Percentiles rank a stretch among this genome's conserved stretches.
Conservation (phyloP, 139 green algal species). For the Chlorella sp. region DNA sequence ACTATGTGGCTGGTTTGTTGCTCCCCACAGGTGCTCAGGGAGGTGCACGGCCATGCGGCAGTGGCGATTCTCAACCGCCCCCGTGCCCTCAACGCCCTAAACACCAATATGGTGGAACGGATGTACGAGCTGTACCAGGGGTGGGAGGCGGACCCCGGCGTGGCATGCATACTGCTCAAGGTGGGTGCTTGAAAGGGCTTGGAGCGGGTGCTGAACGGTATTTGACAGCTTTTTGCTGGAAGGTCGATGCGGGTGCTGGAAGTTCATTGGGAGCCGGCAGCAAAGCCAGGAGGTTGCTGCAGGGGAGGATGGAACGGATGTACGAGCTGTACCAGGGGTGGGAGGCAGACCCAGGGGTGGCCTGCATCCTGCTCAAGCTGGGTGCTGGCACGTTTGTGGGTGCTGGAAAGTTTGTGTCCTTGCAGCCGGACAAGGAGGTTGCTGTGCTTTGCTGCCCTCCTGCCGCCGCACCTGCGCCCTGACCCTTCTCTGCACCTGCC, state of each 20-base stretch:
- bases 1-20: not conserved
- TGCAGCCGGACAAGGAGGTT: too few relatives aligned
- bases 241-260: too few relatives aligned
- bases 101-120: slow-evolving; percentile 68
- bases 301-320: slow-evolving; percentile 9
- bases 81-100: slow-evolving; percentile 80
- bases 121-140: slow-evolving; percentile 16
- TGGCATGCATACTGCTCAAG: slow-evolving; percentile 30
- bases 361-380: slow-evolving; percentile 32
- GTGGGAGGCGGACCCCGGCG: not conserved
- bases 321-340: not conserved
- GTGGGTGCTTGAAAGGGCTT: not conserved
- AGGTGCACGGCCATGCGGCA: not conserved
- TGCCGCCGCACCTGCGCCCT: too few relatives aligned
- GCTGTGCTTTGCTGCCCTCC: too few relatives aligned
- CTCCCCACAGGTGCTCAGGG: slow-evolving; percentile 11
- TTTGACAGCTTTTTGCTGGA: too few relatives aligned
- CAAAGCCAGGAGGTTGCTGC: too few relatives aligned
- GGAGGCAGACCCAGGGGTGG: not conserved
- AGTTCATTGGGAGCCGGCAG: too few relatives aligned
- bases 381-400: not conserved
- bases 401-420: too few relatives aligned
- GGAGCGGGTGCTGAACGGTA: too few relatives aligned
- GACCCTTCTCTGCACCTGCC: too few relatives aligned
- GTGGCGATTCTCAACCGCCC: slow-evolving; percentile 51